A percentile compares a stretch with the other conserved stretches of the same genome.
phyloP scores from a whole-genome alignment of 495 filamentous ascomycete species.

The Neurospora sp. region DNA sequence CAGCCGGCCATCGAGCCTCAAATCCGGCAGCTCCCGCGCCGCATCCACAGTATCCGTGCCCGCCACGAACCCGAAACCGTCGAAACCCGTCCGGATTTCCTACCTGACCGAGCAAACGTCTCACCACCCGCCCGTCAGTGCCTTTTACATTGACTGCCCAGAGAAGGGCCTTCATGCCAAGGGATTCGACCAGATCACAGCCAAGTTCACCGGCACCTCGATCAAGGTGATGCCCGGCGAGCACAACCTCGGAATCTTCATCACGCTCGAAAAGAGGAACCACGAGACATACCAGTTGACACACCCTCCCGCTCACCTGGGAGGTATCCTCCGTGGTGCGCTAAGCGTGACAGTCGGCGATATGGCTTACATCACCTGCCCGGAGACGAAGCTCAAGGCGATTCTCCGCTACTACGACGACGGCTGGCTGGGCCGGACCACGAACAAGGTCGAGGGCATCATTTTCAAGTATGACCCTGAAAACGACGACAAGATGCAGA shows the following conservation, averaged over 20 bases:
- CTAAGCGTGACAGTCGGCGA: constrained; percentile 83
- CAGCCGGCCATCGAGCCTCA: constrained; percentile 29
- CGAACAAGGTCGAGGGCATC: constrained; percentile 84
- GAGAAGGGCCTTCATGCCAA: constrained; percentile 81
- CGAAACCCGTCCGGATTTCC: constrained; percentile 60
- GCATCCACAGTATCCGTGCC: constrained; percentile 35
- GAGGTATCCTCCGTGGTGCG: constrained; percentile 73
- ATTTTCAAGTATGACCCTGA: constrained; percentile 79
- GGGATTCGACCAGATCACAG: constrained; percentile 90
- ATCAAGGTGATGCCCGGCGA: constrained; percentile 82
- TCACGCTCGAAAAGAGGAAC: constrained; percentile 67
- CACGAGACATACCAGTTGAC: constrained; percentile 91
- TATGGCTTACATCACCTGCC: constrained; percentile 73
- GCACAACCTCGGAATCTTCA: constrained; percentile 92
- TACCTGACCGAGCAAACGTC: constrained; percentile 98
- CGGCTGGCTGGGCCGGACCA: constrained; percentile 83
- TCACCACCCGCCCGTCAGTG: constrained; percentile 94
- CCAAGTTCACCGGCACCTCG: constrained; percentile 95
- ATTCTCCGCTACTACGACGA: constrained; percentile 91
- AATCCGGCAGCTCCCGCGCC: constrained; percentile 21
- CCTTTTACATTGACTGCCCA: constrained; percentile 88
- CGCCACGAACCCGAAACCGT: constrained; percentile 29
- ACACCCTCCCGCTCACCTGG: constrained; percentile 86
- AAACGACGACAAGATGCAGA: constrained; percentile 63
- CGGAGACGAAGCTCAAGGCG: constrained; percentile 76